Conservation (phyloP, 2,329 filamentous ascomycete species). For the Sordariomycetes sp. region DNA sequence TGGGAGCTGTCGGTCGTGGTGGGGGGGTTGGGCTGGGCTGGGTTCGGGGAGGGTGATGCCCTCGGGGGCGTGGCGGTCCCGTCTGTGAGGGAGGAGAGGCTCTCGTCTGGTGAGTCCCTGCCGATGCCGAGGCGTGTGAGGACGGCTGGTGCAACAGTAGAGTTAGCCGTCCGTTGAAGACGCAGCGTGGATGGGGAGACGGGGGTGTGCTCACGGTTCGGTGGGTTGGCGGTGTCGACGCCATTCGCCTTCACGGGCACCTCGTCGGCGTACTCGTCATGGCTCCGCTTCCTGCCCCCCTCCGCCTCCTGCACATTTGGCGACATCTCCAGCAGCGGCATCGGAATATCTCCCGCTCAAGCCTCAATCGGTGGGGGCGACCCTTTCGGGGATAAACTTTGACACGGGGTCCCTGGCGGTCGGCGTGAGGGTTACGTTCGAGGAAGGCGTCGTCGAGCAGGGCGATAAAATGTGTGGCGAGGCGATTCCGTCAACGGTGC, state of each 20-base stretch:
- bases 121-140: neutral
- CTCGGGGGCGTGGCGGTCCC: neutral
- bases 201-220: neutral
- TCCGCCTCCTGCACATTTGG: slow-evolving; percentile 36
- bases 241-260: slow-evolving; percentile 7
- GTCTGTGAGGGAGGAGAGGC: neutral
- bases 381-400: too few species aligned
- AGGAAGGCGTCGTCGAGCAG: too few species aligned
- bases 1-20: slow-evolving; percentile 11
- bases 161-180: neutral
- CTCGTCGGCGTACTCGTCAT: slow-evolving; percentile 29
- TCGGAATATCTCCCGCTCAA: slow-evolving; percentile 13
- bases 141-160: neutral
- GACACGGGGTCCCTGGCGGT: too few species aligned
- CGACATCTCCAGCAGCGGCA: slow-evolving; percentile 37
- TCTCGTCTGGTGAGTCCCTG: neutral
- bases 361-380: neutral
- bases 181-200: neutral
- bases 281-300: slow-evolving; percentile 30
- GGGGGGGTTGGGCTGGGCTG: slow-evolving; percentile 12
- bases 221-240: slow-evolving; percentile 1
- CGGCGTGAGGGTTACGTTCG: too few species aligned
- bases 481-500: too few species aligned
- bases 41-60: neutral
- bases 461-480: too few species aligned